Base-by-base conservation (phyloP, 352 stramenopile genomes). In the Phytophthora capsici region DNA sequence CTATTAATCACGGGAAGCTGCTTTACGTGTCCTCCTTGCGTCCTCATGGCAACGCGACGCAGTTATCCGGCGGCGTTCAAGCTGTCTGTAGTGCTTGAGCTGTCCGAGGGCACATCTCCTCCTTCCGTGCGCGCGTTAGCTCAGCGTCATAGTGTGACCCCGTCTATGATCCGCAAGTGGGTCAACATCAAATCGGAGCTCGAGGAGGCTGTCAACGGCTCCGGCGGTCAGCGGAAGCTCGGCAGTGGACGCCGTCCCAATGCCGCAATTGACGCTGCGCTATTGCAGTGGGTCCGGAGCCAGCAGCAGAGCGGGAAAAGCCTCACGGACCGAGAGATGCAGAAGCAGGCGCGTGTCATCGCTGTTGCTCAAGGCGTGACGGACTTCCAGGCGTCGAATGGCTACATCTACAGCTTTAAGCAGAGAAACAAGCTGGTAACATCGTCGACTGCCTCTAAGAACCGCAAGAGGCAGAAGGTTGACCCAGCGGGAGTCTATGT, bases 361-460 rank as follows among this genome's bases (percentile, higher is more conserved):
- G 68, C 68, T 6, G 9, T 32, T 26, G 44, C 58, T 20, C 68
- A 50, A 4, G 68, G 68, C 2, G 20, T 73, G 19, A 7, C 12
- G 28, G 38, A 57, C 43, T 76, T 76, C 57, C 52, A 66, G 17
- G 68, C 68, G 6, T 72, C 61, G 12, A 76, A 76, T 41, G 68
- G 68, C 34, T 76, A 70, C 63, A 64, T 76, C 32, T 63, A 53
- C 63, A 69, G 63, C 47, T 76, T 76, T 32, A 76, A 76, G 57
- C 43, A 36, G 32, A 26, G 68, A 6, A 65, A 73, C 36, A 64
- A 59, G 34, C 54, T 76, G 20, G 50, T 47, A 25, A 23, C 25
- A 6, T 12, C 34, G 9, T n/a, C 51, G 16, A 6, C 4, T 37
- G 44, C 41, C n/a, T 12, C 5, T 0, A 28, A 23, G 8, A n/a